These are phyloP conservation scores for Fomitopsis betulina DNA, from an alignment of 1,284 basidiomycete species.

Conservation along the genomic window DNA sequence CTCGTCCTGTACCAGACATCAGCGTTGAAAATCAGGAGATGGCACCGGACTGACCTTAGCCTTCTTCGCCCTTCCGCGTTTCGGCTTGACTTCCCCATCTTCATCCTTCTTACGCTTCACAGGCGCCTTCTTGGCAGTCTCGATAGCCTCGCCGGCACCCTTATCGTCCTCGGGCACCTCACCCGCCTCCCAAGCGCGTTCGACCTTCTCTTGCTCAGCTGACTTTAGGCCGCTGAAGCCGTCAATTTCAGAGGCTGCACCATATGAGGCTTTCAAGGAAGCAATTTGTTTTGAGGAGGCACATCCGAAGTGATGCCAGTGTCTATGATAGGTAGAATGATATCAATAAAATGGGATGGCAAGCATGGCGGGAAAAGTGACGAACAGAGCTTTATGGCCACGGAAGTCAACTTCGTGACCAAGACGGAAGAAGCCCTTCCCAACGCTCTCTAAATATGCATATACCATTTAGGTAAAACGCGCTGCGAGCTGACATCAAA, in stretches of 20 bases:
- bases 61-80: constrained; percentile 28
- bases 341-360: not conserved
- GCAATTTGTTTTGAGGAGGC: constrained; percentile 58
- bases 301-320: constrained; percentile 83
- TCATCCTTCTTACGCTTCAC: constrained; percentile 30
- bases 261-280: constrained; percentile 64
- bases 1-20: constrained; percentile 13
- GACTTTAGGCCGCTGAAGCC: constrained; percentile 62
- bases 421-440: constrained; percentile 69
- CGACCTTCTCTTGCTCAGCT: constrained; percentile 63
- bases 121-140: constrained; percentile 26
- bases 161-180: constrained; percentile 75
- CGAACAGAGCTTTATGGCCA: constrained; percentile 68
- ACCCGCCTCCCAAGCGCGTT: constrained; percentile 66
- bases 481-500: constrained; percentile 17
- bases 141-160: constrained; percentile 25
- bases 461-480: constrained; percentile 2
- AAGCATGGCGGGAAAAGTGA: constrained; percentile 12
- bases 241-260: constrained; percentile 57
- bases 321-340: constrained; percentile 33
- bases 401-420: constrained; percentile 73
- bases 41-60: constrained; percentile 25
- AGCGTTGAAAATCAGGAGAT: not conserved
- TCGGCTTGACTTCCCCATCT: constrained; percentile 33
- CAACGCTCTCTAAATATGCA: constrained; percentile 38